These are phyloP conservation scores for Fraxinus platypoda DNA, from an alignment of 305 asterid genomes.

Conservation along the genomic window DNA sequence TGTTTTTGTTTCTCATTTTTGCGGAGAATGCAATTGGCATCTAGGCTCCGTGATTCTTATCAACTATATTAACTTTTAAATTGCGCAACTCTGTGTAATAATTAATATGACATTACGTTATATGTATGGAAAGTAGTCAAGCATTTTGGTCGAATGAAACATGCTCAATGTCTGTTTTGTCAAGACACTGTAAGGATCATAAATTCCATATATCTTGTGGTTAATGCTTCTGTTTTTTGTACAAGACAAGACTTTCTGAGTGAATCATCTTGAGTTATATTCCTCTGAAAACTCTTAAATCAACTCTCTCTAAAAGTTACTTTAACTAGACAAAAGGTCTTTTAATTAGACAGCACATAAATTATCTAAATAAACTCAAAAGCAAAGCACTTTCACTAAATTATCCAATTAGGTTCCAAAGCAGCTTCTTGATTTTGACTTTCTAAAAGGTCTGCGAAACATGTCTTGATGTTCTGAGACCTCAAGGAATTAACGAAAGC, in stretches of 20 bases:
- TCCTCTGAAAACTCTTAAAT: not conserved
- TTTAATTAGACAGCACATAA: not conserved
- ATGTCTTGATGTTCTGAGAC: not conserved
- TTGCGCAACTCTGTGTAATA: not conserved
- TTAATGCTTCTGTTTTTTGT: not conserved
- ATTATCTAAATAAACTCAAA: not conserved
- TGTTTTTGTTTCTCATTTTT: not conserved
- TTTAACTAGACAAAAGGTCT: not conserved
- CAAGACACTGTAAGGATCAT: not conserved
- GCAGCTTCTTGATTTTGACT: not conserved
- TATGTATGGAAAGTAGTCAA: not conserved
- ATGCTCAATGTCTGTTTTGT: not conserved
- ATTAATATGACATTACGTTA: not conserved
- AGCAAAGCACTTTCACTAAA: not conserved
- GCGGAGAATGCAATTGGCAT: constrained; percentile 25
- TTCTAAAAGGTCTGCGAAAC: not conserved
- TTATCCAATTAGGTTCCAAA: not conserved
- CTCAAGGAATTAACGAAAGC: not conserved
- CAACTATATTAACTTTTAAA: not conserved
- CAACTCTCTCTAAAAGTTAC: not conserved
- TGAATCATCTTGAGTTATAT: not conserved
- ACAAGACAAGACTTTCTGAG: not conserved
- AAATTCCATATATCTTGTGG: not conserved
- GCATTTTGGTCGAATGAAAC: not conserved
- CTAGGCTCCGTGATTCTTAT: constrained; percentile 9